A percentile compares a stretch with the other conserved stretches of the same genome.
Evolutionary conservation across 78 protist species (phyloP).

Genomic region (Ministeria vibrans): DNA sequence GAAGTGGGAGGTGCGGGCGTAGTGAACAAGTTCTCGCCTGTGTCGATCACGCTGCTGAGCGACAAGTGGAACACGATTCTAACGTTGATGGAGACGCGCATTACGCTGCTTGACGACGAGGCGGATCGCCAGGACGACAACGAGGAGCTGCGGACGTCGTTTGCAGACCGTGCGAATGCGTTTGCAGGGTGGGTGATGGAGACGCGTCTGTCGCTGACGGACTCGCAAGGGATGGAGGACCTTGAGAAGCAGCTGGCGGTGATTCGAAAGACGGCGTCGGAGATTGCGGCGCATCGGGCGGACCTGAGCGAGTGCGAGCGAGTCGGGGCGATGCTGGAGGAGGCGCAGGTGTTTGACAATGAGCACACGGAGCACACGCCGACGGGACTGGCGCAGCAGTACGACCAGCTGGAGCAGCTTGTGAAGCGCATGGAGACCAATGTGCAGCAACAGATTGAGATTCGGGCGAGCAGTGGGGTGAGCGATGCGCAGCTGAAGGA

Average conservation of each 20-base stretch:
- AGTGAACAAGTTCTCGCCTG: constrained; percentile 22
- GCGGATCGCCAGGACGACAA: constrained; percentile 16
- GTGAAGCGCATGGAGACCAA: constrained; percentile 26
- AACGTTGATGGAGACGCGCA: neutral
- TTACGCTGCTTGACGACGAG: neutral
- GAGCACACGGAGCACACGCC: constrained; percentile 25
- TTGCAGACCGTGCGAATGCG: constrained; percentile 37
- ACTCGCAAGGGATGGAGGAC: neutral
- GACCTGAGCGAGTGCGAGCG: neutral
- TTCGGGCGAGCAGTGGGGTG: constrained; percentile 21
- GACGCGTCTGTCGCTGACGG: constrained; percentile 1
- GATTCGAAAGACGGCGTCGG: neutral
- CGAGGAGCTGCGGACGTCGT: constrained; percentile 24
- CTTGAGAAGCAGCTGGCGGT: constrained; percentile 15
- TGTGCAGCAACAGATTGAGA: constrained; percentile 34
- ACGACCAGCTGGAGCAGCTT: constrained; percentile 19
- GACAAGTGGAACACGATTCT: neutral
- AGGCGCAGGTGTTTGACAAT: constrained; percentile 10
- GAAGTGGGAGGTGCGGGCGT: neutral
- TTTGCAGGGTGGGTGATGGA: neutral
- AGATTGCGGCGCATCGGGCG: neutral
- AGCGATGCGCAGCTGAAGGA: constrained; percentile 34
- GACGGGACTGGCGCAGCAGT: constrained; percentile 8
- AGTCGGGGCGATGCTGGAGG: constrained; percentile 7
- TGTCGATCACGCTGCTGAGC: neutral